These are phyloP conservation scores for Phaeophleospora eucalypticola DNA, from an alignment of 2,329 filamentous ascomycete genomes.

Conservation along the genomic window DNA sequence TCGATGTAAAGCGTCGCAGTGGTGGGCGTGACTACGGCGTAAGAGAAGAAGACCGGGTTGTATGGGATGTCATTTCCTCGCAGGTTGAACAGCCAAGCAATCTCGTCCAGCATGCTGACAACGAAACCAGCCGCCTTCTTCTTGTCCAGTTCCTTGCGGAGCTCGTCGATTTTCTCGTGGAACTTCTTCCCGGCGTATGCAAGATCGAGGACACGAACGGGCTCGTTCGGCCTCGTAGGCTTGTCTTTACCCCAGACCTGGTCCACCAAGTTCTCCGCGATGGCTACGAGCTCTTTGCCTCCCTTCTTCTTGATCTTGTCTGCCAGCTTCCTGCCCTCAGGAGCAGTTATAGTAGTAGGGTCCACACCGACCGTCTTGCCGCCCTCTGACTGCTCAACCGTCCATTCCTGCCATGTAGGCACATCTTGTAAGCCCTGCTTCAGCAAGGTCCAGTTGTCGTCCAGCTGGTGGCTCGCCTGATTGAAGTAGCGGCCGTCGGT, in stretches of 20 bases:
- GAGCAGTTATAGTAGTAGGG: slow-evolving; percentile 74
- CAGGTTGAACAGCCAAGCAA: slow-evolving; percentile 98
- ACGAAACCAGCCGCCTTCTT: slow-evolving; percentile 84
- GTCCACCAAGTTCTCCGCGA: slow-evolving; percentile 85
- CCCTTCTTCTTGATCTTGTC: slow-evolving; percentile 86
- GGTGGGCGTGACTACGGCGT: slow-evolving; percentile 76
- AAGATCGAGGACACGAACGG: slow-evolving; percentile 65
- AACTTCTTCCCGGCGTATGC: slow-evolving; percentile 80
- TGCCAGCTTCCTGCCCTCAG: slow-evolving; percentile 68
- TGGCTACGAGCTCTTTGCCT: slow-evolving; percentile 68
- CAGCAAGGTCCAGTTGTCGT: slow-evolving; percentile 83
- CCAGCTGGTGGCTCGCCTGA: slow-evolving; percentile 86
- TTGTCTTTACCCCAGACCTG: slow-evolving; percentile 74
- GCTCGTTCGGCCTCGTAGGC: slow-evolving; percentile 70
- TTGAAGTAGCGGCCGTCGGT: slow-evolving; percentile 98
- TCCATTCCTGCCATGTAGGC: slow-evolving; percentile 97
- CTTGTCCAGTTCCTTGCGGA: slow-evolving; percentile 88
- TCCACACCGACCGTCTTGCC: slow-evolving; percentile 90
- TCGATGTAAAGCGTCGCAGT: slow-evolving; percentile 81
- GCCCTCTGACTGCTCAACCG: slow-evolving; percentile 73
- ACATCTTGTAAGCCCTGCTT: slow-evolving; percentile 93
- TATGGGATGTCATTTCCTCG: slow-evolving; percentile 93
- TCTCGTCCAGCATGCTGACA: slow-evolving; percentile 91
- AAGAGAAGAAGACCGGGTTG: slow-evolving; percentile 98
- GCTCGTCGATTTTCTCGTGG: slow-evolving; percentile 73